These are phyloP conservation scores for Tetrahymena borealis DNA, from an alignment of 73 alveolate species.

Conservation along the genomic window DNA sequence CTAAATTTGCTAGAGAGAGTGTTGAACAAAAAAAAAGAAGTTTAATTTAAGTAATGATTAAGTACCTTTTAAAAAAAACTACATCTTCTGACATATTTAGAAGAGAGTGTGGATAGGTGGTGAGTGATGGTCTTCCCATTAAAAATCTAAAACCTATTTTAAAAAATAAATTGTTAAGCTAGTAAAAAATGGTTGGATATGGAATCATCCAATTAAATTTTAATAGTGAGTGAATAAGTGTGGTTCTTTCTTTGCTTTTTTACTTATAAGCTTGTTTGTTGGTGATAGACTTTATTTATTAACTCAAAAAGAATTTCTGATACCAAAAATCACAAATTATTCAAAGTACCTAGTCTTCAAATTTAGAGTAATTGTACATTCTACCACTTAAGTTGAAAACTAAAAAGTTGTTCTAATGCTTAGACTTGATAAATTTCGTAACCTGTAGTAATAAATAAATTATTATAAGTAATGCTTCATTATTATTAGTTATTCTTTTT, in stretches of 20 bases:
- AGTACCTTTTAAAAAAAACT: constrained; percentile 14
- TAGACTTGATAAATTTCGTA: not conserved
- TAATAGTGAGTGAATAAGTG: too few relatives aligned
- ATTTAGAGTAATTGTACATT: constrained; percentile 63
- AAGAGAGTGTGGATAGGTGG: constrained; percentile 77
- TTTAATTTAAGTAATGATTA: not conserved
- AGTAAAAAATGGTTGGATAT: too few relatives aligned
- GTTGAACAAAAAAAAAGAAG: not conserved
- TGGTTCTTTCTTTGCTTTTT: too few relatives aligned
- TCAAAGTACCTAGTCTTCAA: constrained; percentile 48
- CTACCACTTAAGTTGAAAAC: constrained; percentile 73
- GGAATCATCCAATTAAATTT: too few relatives aligned
- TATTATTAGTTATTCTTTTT: too few relatives aligned
- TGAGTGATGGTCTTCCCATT: constrained; percentile 87
- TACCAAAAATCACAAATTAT: not conserved
- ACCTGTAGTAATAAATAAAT: not conserved
- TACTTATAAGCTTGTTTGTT: not conserved
- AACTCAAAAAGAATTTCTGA: not conserved
- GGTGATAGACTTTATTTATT: too few relatives aligned
- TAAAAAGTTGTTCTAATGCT: not conserved
- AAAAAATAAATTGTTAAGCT: too few relatives aligned
- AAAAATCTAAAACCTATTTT: constrained; percentile 48
- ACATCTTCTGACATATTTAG: constrained; percentile 69
- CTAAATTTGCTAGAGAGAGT: too few relatives aligned
- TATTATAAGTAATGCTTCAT: not conserved